Percentiles rank a stretch among this genome's conserved stretches.
phyloP scores from a whole-genome alignment of 208 protist genomes.

The Crithidia acanthocephali region DNA sequence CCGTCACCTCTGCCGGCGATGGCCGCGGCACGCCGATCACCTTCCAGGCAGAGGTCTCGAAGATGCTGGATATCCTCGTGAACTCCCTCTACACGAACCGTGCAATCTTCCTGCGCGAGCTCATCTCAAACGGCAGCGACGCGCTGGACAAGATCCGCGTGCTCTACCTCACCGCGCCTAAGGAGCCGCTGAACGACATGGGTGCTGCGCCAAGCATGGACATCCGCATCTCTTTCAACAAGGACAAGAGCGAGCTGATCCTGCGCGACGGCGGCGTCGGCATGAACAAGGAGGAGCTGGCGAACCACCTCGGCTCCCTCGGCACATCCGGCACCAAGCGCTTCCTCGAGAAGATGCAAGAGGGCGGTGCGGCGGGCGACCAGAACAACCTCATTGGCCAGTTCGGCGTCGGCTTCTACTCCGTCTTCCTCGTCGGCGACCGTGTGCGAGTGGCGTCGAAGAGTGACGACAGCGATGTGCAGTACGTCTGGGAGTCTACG shows the following conservation, averaged over 20 bases:
- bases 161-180: slow-evolving; percentile 94
- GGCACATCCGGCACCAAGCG: slow-evolving; percentile 99
- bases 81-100: slow-evolving; percentile 99
- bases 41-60: slow-evolving; percentile 97
- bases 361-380: slow-evolving; percentile 26
- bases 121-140: slow-evolving; percentile 99
- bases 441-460: slow-evolving; percentile 97
- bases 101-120: slow-evolving; percentile 99
- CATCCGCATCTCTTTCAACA: slow-evolving; percentile 91
- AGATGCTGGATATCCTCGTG: slow-evolving; percentile 99
- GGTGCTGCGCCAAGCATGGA: slow-evolving; percentile 88
- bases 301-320: slow-evolving; percentile 99
- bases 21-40: slow-evolving; percentile 61
- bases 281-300: slow-evolving; percentile 99
- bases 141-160: slow-evolving; percentile 99
- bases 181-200: slow-evolving; percentile 79
- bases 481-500: slow-evolving; percentile 99
- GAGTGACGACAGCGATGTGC: slow-evolving; percentile 87
- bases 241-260: slow-evolving; percentile 92
- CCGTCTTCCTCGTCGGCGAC: slow-evolving; percentile 99
- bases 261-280: slow-evolving; percentile 99
- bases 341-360: slow-evolving; percentile 92
- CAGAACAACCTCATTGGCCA: slow-evolving; percentile 99
- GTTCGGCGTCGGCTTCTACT: slow-evolving; percentile 99
- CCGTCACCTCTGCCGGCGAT: slow-evolving; percentile 26